Evolutionary conservation across 768 basidiomycete genomes (phyloP).

Genomic region (Lentinula detonsa): DNA sequence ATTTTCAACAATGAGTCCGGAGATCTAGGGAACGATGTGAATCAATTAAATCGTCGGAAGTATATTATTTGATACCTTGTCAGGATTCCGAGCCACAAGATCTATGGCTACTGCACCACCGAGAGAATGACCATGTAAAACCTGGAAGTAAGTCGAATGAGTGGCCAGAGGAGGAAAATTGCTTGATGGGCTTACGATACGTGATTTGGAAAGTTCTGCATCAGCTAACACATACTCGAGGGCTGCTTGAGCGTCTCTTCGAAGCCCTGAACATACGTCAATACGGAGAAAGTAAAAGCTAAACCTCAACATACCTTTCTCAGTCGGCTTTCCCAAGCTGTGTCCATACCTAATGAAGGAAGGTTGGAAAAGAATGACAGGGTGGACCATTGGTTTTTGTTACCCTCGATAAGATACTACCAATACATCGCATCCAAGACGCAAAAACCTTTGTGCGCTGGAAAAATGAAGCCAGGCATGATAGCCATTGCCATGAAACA

Average conservation of each 20-base stretch:
- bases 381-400: slow-evolving; percentile 17
- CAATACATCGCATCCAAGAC: slow-evolving; percentile 88
- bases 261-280: slow-evolving; percentile 46
- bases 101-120: slow-evolving; percentile 93
- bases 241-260: slow-evolving; percentile 79
- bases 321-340: slow-evolving; percentile 83
- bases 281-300: background rate
- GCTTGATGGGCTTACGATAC: slow-evolving; percentile 45
- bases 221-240: slow-evolving; percentile 69
- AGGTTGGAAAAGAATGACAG: background rate
- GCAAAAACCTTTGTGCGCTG: slow-evolving; percentile 72
- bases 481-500: slow-evolving; percentile 91
- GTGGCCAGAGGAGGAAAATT: background rate
- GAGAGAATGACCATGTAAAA: slow-evolving; percentile 81
- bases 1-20: slow-evolving; percentile 84
- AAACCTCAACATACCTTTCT: slow-evolving; percentile 50
- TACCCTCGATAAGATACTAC: slow-evolving; percentile 94
- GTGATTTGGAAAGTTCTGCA: slow-evolving; percentile 56
- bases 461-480: slow-evolving; percentile 85
- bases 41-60: background rate
- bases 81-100: slow-evolving; percentile 72
- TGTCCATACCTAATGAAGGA: slow-evolving; percentile 63
- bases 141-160: slow-evolving; percentile 25
- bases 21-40: background rate
- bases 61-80: slow-evolving; percentile 40